Evolutionary conservation across 176 grass and related monocot genomes (phyloP), one percentile per base, ranked within the genome.

Genomic region (Oryza coarctata): DNA sequence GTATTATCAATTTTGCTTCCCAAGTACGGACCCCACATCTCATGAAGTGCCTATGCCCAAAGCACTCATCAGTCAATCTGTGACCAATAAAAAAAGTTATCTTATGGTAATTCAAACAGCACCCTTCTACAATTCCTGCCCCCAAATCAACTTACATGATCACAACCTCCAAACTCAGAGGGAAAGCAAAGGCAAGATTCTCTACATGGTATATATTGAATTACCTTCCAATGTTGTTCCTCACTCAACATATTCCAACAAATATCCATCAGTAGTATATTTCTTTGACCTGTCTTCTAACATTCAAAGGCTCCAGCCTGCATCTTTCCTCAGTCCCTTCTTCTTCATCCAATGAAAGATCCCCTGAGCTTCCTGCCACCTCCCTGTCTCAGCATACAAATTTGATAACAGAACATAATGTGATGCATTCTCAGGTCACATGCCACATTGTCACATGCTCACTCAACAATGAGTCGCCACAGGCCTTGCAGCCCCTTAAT

Each of bases 361-460:
- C 35, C 82, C 68, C 79, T 85, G 83, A 28, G 90, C 90, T 60
- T 96, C 93, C 69, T 67, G 64, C 93, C 93, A 96, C 68, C 93
- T 87, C 80, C 86, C 90, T 36, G 65, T 87, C 81, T 84, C 90
- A 0, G 80, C 85, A 68, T 92, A 92, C 41, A 93, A 77, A 68
- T 96, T 96, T 23, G 90, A 73, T 70, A 93, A 30, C 65, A 90
- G 26, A 47, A 96, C 86, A 68, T 96, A 84, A 80, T 96, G 90
- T 60, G 88, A 82, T 28, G 84, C 88, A 50, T 90, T 92, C 27
- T 78, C 45, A 65, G 93, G 93, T 71, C 80, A 96, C 39, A 32
- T 93, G 80, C 20, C 58, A 72, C 78, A 7, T 84, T 52, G 68
- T 89, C 25, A 86, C 90, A 68, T 71, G 49, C 80, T 88, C 93